Percentiles rank a stretch among this genome's conserved stretches.
Evolutionary conservation across 2,329 filamentous ascomycete genomes (phyloP).

Genomic region (Beauveria pseudobassiana): DNA sequence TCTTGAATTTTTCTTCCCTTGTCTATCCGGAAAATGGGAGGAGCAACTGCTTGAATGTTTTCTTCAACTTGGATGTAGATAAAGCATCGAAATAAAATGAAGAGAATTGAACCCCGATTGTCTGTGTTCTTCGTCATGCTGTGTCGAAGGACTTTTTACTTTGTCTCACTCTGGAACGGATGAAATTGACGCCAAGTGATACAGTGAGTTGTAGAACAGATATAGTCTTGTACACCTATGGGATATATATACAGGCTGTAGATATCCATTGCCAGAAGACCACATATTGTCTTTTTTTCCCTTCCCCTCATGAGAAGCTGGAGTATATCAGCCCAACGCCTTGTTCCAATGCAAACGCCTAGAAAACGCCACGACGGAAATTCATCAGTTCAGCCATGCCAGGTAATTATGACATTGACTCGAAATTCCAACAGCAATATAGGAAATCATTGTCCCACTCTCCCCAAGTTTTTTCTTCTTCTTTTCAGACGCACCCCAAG

Average conservation of each 20-base stretch:
- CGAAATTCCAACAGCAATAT: too few relatives aligned
- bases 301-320: background rate
- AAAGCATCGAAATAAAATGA: background rate
- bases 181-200: background rate
- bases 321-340: background rate
- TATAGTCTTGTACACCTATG: background rate
- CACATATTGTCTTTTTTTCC: background rate
- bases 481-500: background rate
- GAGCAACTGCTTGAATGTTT: background rate
- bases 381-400: background rate
- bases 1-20: background rate
- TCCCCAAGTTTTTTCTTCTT: background rate
- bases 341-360: constrained; percentile 4
- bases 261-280: background rate
- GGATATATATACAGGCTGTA: background rate
- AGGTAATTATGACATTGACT: background rate
- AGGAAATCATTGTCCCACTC: background rate
- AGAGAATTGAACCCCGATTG: background rate
- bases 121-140: too few relatives aligned
- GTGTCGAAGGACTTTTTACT: too few relatives aligned
- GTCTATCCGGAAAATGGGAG: background rate
- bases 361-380: background rate
- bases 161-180: too few relatives aligned
- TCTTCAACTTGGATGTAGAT: background rate
- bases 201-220: background rate